Base-by-base conservation (phyloP, 2,329 filamentous ascomycete species). In the Hymenoscyphus scutula region DNA sequence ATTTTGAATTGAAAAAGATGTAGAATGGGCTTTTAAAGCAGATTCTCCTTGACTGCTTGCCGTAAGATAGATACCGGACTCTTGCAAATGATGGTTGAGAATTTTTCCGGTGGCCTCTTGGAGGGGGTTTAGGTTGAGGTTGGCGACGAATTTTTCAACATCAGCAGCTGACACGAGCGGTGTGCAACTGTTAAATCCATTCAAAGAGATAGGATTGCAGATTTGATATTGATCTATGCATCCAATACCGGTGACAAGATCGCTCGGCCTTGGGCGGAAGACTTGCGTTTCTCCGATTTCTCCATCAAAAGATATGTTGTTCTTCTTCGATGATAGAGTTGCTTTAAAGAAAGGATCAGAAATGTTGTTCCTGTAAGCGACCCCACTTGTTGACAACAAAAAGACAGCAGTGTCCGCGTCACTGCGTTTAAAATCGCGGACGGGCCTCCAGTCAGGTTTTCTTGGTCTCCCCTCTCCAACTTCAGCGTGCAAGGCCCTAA, bases 151-250 rank as follows among this genome's bases (percentile, higher is more conserved):
- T 3, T 15, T 7, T 1, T 13, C 5, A 2, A 59, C 5, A 3
- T 38, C 15, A 4, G 23, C n/a, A 17, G 29, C 57, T 25, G 57
- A 27, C 19, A 15, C 29, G 5, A 59, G 30, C 58, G 53, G 4
- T 63, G 61, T 66, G 2, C 57, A 59, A 3, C 17, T 30, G 15
- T 10, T 11, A 7, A 27, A 8, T 1, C 25, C 23, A 1, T 23
- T 51, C n/a, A 3, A n/a, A 13, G 15, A 3, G n/a, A 37, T 53
- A 1, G 73, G 71, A n/a, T 75, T 74, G 65, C 75, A 76, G 38
- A 72, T 67, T 63, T 76, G 73, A 51, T 73, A 70, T 61, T 76
- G 75, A 48, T 75, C 72, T 19, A 68, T 66, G 58, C 76, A 77
- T 0, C 69, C 74, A 19, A 76, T 64, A 6, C 68, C 66, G 15